phyloP scores from a whole-genome alignment of 208 protist genomes.

The Leishmania turanica region DNA sequence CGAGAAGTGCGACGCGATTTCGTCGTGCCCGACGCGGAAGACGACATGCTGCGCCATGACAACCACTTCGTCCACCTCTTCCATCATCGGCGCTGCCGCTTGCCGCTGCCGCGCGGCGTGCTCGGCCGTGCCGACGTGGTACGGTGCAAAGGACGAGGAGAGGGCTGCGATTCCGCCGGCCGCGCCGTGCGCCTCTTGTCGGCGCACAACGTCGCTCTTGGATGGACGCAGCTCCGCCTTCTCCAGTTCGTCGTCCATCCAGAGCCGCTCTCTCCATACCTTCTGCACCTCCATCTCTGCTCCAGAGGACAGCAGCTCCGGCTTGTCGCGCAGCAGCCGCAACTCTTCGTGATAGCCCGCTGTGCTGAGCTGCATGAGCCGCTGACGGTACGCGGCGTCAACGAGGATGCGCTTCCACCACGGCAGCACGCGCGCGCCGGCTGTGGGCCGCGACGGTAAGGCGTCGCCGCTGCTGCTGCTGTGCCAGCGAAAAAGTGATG shows the following conservation, averaged over 20 bases:
- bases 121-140: background rate
- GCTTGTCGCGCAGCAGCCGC: slow-evolving; percentile 40
- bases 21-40: slow-evolving; percentile 17
- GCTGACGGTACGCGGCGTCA: slow-evolving; percentile 47
- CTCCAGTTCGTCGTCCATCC: slow-evolving; percentile 22
- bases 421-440: slow-evolving; percentile 33
- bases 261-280: slow-evolving; percentile 25
- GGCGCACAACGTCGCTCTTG: slow-evolving; percentile 5
- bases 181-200: background rate
- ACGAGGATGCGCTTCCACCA: slow-evolving; percentile 86
- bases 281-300: slow-evolving; percentile 24
- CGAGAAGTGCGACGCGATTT: slow-evolving; percentile 28
- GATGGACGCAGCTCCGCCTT: background rate
- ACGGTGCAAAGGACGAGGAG: background rate
- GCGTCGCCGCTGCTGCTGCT: background rate
- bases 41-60: slow-evolving; percentile 66
- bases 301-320: slow-evolving; percentile 42
- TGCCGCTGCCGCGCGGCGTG: background rate
- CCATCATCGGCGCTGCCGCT: background rate
- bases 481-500: background rate
- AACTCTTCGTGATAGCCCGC: slow-evolving; percentile 59
- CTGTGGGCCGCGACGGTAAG: background rate
- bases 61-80: slow-evolving; percentile 28
- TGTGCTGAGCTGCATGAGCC: slow-evolving; percentile 52
- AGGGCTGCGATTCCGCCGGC: slow-evolving; percentile 1